Evolutionary conservation across 441 rosid genomes (phyloP).

Genomic region (Euphorbia corollata): DNA sequence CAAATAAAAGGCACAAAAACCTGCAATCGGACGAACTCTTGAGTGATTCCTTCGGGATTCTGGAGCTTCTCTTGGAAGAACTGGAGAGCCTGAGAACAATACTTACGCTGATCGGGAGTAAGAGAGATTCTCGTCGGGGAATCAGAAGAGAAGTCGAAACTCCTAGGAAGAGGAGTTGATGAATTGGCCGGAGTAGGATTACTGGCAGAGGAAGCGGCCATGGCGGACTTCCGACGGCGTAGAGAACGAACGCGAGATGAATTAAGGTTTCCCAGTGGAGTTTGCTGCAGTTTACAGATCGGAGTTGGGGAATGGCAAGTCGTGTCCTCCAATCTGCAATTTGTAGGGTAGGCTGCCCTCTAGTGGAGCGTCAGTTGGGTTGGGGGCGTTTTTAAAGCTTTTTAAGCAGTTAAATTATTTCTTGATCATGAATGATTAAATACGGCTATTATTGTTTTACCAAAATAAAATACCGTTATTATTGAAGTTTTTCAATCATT

Average conservation of each 20-base stretch:
- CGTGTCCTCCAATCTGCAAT: no score
- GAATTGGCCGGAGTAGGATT: background rate
- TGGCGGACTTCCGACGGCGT: conserved; percentile 28
- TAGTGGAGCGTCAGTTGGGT: no score
- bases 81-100: conserved; percentile 55
- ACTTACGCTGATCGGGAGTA: conserved; percentile 44
- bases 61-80: conserved; percentile 37
- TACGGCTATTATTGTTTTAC: no score
- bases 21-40: conserved; percentile 56
- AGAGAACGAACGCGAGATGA: conserved; percentile 32
- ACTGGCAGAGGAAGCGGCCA: conserved; percentile 26
- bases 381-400: no score
- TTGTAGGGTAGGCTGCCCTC: no score
- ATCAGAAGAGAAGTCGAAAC: conserved; percentile 40
- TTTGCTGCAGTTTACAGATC: no score
- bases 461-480: no score
- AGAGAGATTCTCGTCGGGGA: conserved; percentile 40
- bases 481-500: no score
- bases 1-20: conserved; percentile 21
- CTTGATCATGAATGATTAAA: no score
- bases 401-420: no score
- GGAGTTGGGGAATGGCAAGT: no score
- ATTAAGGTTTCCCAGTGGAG: conserved; percentile 52
- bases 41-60: conserved; percentile 32
- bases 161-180: conserved; percentile 1